Evolutionary conservation across 352 stramenopile genomes (phyloP).

Genomic region (Phytophthora constricta): DNA sequence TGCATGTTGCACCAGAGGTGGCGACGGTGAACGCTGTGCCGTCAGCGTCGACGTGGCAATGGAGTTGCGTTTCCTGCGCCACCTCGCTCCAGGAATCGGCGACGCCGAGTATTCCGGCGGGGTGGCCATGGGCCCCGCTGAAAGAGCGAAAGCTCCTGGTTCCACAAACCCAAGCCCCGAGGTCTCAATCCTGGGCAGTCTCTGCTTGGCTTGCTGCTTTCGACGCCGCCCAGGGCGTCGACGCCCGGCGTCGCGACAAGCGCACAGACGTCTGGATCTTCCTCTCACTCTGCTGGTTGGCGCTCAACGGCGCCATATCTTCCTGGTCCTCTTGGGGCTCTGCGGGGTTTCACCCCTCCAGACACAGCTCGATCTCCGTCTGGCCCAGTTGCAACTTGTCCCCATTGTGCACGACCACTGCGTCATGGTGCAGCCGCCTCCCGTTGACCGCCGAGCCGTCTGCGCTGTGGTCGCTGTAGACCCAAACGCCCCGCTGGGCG

Average conservation of each 20-base stretch:
- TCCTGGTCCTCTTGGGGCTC: conserved; percentile 9
- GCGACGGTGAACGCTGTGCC: conserved; percentile 24
- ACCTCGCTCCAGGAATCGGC: conserved; percentile 49
- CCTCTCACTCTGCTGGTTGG: conserved; percentile 21
- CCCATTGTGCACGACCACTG: conserved; percentile 60
- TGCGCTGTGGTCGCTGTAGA: conserved; percentile 80
- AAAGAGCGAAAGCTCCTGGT: not conserved
- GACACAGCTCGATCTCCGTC: conserved; percentile 57
- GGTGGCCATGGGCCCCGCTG: conserved; percentile 21
- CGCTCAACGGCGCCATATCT: conserved; percentile 7
- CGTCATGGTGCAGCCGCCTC: conserved; percentile 49
- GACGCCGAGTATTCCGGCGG: conserved; percentile 68
- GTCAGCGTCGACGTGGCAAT: conserved; percentile 47
- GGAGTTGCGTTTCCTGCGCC: conserved; percentile 57
- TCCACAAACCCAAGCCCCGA: conserved; percentile 24
- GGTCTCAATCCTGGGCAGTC: conserved; percentile 42
- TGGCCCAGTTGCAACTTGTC: conserved; percentile 62
- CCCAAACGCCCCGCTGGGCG: conserved; percentile 55
- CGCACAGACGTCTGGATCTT: conserved; percentile 6
- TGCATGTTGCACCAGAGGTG: conserved; percentile 17
- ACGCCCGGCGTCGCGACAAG: conserved; percentile 25
- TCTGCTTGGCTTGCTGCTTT: conserved; percentile 31
- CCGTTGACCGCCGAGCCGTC: conserved; percentile 57
- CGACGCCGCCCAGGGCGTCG: conserved; percentile 17
- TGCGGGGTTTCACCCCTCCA: conserved; percentile 24